A percentile compares a stretch with the other conserved stretches of the same genome.
These are phyloP conservation scores for Petunia axillaris DNA, from an alignment of 257 asterid genomes.

Conservation along the genomic window DNA sequence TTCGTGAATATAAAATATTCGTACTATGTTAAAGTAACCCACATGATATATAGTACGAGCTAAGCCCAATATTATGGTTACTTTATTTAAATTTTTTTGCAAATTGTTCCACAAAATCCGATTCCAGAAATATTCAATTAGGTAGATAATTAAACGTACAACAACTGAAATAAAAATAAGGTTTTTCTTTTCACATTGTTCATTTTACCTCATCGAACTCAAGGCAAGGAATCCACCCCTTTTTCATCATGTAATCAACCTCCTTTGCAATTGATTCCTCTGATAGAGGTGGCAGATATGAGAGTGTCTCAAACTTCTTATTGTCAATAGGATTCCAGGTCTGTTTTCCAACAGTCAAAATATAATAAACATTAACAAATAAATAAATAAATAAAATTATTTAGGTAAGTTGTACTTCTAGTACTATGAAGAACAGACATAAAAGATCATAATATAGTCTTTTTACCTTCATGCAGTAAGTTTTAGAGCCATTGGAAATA, in stretches of 20 bases:
- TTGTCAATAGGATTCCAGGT: conserved; percentile 58
- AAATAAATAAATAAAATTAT: background rate
- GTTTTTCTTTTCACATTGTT: background rate
- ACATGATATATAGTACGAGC: too few relatives aligned
- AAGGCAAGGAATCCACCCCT: conserved; percentile 60
- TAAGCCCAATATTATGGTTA: too few relatives aligned
- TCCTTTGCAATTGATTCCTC: conserved; percentile 51
- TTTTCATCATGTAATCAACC: conserved; percentile 50
- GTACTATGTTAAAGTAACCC: too few relatives aligned
- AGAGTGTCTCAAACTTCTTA: conserved; percentile 57
- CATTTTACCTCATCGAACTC: conserved; percentile 51
- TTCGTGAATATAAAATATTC: too few relatives aligned
- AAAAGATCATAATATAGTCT: background rate
- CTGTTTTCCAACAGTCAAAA: conserved; percentile 28
- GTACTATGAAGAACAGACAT: background rate
- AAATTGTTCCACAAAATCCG: too few relatives aligned
- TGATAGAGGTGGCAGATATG: conserved; percentile 48
- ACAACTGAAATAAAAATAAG: background rate
- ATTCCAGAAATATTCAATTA: too few relatives aligned
- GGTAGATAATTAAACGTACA: background rate
- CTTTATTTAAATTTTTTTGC: background rate
- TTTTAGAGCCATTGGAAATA: conserved; percentile 45
- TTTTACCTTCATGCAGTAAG: conserved; percentile 51
- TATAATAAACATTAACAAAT: background rate
- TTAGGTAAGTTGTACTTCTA: too few relatives aligned